Evolutionary conservation across 1,139 yeast species (phyloP).

Genomic region (Taphrina pruni): DNA sequence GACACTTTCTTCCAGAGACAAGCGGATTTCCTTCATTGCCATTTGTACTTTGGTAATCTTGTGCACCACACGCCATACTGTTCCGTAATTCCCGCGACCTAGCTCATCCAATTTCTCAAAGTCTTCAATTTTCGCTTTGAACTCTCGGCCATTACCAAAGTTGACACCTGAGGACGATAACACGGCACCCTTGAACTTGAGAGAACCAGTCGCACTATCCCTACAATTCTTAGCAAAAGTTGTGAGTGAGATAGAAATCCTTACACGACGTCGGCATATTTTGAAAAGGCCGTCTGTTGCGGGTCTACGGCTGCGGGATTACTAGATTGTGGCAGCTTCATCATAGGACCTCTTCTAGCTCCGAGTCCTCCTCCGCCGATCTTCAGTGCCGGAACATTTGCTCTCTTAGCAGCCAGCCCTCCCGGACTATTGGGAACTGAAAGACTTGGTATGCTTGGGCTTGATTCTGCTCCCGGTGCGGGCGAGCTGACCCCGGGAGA

Average conservation of each 20-base stretch:
- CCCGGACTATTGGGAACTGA: conserved; percentile 17
- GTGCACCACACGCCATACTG: conserved; percentile 86
- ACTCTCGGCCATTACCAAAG: conserved; percentile 84
- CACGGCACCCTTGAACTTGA: conserved; percentile 91
- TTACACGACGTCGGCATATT: conserved; percentile 39
- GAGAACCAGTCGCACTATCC: conserved; percentile 82
- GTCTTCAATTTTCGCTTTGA: conserved; percentile 80
- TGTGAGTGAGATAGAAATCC: not conserved
- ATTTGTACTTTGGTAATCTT: conserved; percentile 84
- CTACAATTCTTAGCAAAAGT: not conserved
- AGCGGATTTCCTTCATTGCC: conserved; percentile 85
- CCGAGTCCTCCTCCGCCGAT: conserved; percentile 33
- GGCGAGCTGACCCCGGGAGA: conserved; percentile 12
- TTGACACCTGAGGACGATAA: conserved; percentile 90
- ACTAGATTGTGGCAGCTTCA: conserved; percentile 26
- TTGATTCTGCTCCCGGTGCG: not conserved
- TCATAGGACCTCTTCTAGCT: conserved; percentile 33
- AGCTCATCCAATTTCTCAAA: conserved; percentile 73
- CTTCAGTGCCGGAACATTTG: conserved; percentile 20
- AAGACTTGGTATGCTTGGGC: conserved; percentile 2
- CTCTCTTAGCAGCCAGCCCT: conserved; percentile 33
- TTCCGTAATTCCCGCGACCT: conserved; percentile 94
- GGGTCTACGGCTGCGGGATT: conserved; percentile 22
- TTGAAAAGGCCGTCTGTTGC: conserved; percentile 27
- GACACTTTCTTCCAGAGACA: conserved; percentile 80